These are phyloP conservation scores for Aspergillus heteromorphus DNA, from an alignment of 495 filamentous ascomycete genomes.

Conservation along the genomic window DNA sequence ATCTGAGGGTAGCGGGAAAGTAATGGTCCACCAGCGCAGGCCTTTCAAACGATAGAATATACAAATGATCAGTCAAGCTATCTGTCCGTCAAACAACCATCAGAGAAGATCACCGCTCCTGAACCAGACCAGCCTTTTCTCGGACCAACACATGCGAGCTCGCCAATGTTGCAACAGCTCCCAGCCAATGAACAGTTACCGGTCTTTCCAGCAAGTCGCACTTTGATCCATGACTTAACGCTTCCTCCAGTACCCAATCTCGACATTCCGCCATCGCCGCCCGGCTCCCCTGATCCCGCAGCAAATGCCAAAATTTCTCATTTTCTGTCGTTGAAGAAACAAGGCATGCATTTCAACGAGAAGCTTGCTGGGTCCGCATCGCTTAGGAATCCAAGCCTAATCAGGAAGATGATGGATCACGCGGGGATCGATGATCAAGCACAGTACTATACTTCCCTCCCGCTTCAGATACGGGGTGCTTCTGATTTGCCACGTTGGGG, in stretches of 20 bases:
- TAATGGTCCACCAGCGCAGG: constrained; percentile 3
- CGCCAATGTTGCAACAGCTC: constrained; percentile 16
- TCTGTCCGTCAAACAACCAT: neutral
- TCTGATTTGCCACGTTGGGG: constrained; percentile 60
- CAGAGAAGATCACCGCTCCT: neutral
- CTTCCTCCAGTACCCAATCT: constrained; percentile 75
- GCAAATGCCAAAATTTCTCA: constrained; percentile 71
- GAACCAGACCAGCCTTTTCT: constrained; percentile 38
- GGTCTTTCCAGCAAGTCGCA: constrained; percentile 62
- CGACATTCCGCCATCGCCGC: constrained; percentile 79
- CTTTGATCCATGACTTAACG: constrained; percentile 71
- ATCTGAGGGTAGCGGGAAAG: constrained; percentile 6
- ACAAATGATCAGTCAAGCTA: constrained; percentile 15
- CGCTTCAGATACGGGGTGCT: constrained; percentile 63
- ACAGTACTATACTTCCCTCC: constrained; percentile 74
- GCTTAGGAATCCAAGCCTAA: constrained; percentile 73
- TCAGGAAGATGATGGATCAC: constrained; percentile 75
- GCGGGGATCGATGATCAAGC: constrained; percentile 61
- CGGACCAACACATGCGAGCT: constrained; percentile 34
- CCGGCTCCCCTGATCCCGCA: constrained; percentile 60
- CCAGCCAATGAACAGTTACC: constrained; percentile 47
- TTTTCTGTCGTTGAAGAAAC: constrained; percentile 79
- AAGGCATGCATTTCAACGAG: constrained; percentile 87
- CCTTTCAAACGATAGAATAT: constrained; percentile 3
- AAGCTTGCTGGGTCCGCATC: constrained; percentile 65